phyloP scores from a whole-genome alignment of 176 grass and related monocot genomes.

The Phoenix roebelenii region DNA sequence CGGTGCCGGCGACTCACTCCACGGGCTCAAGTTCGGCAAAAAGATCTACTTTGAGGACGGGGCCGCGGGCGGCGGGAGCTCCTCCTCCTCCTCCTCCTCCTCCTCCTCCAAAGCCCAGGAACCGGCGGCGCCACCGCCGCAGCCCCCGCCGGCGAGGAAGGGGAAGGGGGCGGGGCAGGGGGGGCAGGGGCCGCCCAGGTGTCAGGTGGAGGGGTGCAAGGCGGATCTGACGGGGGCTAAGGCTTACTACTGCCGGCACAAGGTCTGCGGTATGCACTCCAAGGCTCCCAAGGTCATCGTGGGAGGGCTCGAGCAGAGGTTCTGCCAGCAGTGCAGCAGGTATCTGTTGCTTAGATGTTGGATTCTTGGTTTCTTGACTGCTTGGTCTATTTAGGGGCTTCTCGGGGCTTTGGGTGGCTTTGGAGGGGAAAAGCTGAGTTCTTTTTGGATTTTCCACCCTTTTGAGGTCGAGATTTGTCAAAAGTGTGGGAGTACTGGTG shows the following conservation, averaged over 20 bases:
- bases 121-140: neutral
- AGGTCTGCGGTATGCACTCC: conserved; percentile 61
- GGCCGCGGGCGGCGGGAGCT: conserved; percentile 6
- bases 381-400: too few species aligned
- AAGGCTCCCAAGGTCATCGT: conserved; percentile 55
- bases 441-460: too few species aligned
- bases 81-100: neutral
- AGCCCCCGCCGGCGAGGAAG: conserved; percentile 3
- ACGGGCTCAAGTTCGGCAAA: conserved; percentile 79
- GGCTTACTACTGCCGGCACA: conserved; percentile 72
- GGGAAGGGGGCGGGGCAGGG: conserved; percentile 22
- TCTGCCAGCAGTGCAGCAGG: conserved; percentile 90
- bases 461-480: too few species aligned
- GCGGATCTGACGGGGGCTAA: conserved; percentile 62
- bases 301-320: conserved; percentile 55
- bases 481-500: too few species aligned
- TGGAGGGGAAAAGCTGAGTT: too few species aligned
- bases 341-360: neutral
- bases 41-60: conserved; percentile 92
- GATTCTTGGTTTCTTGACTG: too few species aligned
- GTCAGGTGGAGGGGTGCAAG: conserved; percentile 71
- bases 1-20: conserved; percentile 37
- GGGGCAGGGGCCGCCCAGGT: conserved; percentile 27
- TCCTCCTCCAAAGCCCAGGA: neutral
- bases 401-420: too few species aligned